Evolutionary conservation across 2,329 filamentous ascomycete genomes (phyloP), one percentile per base, ranked within the genome.

Genomic region (Falciphora oryzae): DNA sequence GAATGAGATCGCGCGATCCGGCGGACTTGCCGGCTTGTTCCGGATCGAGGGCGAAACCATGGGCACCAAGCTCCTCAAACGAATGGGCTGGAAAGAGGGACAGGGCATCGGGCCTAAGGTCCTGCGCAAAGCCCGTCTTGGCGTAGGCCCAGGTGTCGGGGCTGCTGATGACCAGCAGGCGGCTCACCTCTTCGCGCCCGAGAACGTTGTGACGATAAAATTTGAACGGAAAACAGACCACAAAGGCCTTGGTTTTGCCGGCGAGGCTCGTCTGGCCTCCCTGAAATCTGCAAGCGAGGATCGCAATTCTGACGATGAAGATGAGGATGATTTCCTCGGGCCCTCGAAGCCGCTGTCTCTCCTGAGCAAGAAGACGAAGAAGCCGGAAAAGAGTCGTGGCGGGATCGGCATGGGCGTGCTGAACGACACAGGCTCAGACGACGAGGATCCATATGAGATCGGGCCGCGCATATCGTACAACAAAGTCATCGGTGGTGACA

Each of bases 61-160:
- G 82, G 95, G 95, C 1, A 82, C 90, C 18, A 93, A 91, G 73
- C 80, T 99, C 22, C 79, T 98, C 66, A 91, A 90, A 73, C 90
- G 85, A 71, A 98, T 99, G 94, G 95, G 94, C 22, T 99, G 95
- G 95, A 91, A 89, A 71, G 90, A 94, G 68, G 94, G 93, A 0
- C 93, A 98, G 75, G 95, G 95, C 4, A 88, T 98, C 67, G 95
- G 95, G 0, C 92, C 93, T 28, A 97, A 92, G 75, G 80, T 97
- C 44, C 86, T 88, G 64, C 85, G 95, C 61, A 83, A 82, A 73
- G 92, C 93, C 53, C 83, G 89, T 61, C 81, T 94, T 18, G 89
- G 84, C 63, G 82, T 80, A 1, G 80, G 77, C 58, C 75, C 74
- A 29, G 89, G 84, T 63, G 82, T 80, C 1, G 80, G 77, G 58